Percentiles rank a stretch among this genome's conserved stretches.
Evolutionary conservation across 192 early-diverging fungal species (phyloP).

Genomic region (Entomortierella lignicola): DNA sequence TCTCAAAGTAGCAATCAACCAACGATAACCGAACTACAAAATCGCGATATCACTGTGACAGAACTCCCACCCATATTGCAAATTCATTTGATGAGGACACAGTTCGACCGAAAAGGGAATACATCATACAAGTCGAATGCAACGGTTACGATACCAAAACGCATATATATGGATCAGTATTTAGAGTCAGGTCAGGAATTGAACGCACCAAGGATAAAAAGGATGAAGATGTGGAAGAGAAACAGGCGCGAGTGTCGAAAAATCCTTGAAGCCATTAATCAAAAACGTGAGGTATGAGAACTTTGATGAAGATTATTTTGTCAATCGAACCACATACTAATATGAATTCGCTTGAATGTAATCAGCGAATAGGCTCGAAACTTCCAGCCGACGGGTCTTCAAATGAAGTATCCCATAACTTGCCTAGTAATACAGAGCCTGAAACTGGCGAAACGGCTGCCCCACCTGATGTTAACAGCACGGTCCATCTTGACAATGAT

Average conservation of each 20-base stretch:
- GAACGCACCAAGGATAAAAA: conserved; percentile 27
- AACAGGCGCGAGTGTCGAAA: conserved; percentile 40
- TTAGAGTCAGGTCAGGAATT: conserved; percentile 50
- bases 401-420: no score
- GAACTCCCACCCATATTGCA: conserved; percentile 76
- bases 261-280: conserved; percentile 23
- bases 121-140: conserved; percentile 77
- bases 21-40: conserved; percentile 41
- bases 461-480: no score
- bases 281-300: conserved; percentile 3
- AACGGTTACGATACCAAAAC: conserved; percentile 69
- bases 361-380: no score
- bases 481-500: background rate
- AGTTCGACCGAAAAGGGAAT: conserved; percentile 69
- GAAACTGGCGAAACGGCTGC: no score
- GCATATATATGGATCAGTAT: conserved; percentile 71
- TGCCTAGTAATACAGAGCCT: no score
- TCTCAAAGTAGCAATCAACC: conserved; percentile 9
- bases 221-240: conserved; percentile 42
- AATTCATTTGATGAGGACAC: conserved; percentile 76
- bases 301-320: no score
- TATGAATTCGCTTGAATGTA: no score
- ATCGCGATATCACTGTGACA: conserved; percentile 60
- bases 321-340: no score
- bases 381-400: no score